These are phyloP conservation scores for Penicillium sumatraense DNA, from an alignment of 2,329 filamentous ascomycete species.

Conservation along the genomic window DNA sequence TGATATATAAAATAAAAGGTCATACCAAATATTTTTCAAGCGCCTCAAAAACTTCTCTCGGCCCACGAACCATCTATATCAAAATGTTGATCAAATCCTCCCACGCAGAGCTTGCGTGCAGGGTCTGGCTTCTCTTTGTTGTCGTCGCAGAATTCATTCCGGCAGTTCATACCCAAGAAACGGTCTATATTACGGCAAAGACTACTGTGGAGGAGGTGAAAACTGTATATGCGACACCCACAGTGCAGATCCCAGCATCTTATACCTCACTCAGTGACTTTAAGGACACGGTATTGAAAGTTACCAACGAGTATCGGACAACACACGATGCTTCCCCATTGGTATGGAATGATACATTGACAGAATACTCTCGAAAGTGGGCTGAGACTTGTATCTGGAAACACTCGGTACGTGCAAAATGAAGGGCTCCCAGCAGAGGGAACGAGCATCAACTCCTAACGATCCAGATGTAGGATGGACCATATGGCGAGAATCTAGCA, in stretches of 20 bases:
- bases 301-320: conserved; percentile 68
- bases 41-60: no score
- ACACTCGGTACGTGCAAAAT: conserved; percentile 40
- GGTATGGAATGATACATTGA: conserved; percentile 69
- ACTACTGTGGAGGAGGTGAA: conserved; percentile 18
- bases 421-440: background rate
- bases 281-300: conserved; percentile 62
- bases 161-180: background rate
- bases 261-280: conserved; percentile 52
- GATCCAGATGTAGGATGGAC: conserved; percentile 52
- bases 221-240: conserved; percentile 26
- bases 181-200: conserved; percentile 8
- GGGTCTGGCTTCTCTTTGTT: background rate
- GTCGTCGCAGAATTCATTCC: background rate
- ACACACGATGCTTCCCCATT: conserved; percentile 65
- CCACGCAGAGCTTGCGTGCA: no score
- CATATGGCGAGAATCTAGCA: conserved; percentile 76
- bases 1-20: no score
- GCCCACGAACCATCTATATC: no score
- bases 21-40: no score
- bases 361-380: conserved; percentile 59
- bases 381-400: conserved; percentile 48
- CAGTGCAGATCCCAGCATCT: conserved; percentile 36
- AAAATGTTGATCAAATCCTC: no score
- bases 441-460: background rate